Evolutionary conservation across 108 stramenopile genomes (phyloP), one percentile per base, ranked within the genome.

Genomic region (Tribonema minus): DNA sequence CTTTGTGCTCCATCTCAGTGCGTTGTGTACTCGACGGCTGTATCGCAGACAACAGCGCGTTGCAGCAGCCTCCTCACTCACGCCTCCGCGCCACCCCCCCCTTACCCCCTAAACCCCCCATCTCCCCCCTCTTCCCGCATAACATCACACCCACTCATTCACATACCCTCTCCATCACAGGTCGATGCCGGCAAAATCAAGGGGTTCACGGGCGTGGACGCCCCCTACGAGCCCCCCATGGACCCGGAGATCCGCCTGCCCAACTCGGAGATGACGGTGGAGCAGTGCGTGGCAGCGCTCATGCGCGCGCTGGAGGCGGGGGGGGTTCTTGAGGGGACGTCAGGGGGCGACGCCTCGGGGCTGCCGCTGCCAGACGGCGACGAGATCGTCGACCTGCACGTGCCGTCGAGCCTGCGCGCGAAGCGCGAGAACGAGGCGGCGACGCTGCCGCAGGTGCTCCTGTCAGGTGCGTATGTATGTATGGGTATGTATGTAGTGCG

Each of bases 331-430:
- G 90, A 90, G 64, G 96, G 96, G 9, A 94, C 94, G 3, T n/a
- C n/a, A n/a, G 93, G 92, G 27, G 72, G 87, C 32, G 60, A 70
- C 46, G 92, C 92, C 3, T 87, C 90, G 0, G 94, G 94, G 29
- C 85, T 97, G 81, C 95, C 95, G 54, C 93, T 95, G 86, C 96
- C 96, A 2, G 96, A 97, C 80, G 96, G 96, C n/a, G 96, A 95
- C 74, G 88, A 91, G 72, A 82, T 93, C 40, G 81, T 97, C 33
- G 96, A 97, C 88, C 85, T 93, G 66, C 92, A 93, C 80, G 93
- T 95, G 23, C 87, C n/a, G 38, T 3, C 38, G 2, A 77, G 70
- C 70, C 29, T 89, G 54, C 73, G 73, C 61, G 86, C 69, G 25
- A 74, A 85, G 29, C 77, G 88, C 31, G 82, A 67, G 38, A 72